These are phyloP conservation scores for Auriscalpium microsporum DNA, from an alignment of 768 basidiomycete species.

Conservation along the genomic window DNA sequence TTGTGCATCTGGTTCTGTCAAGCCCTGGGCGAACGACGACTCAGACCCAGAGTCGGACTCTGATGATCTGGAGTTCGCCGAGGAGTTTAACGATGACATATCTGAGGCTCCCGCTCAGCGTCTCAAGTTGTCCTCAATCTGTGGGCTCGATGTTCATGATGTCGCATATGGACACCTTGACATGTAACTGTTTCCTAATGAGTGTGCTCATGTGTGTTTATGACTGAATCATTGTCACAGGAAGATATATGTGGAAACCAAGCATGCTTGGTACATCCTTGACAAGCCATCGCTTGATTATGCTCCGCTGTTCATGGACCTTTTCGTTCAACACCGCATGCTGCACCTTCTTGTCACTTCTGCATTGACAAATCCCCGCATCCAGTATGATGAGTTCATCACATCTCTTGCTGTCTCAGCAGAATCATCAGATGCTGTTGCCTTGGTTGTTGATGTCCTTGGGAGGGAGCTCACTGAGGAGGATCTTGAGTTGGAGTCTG, in stretches of 20 bases:
- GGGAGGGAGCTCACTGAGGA: slow-evolving; percentile 33
- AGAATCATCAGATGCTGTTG: slow-evolving; percentile 24
- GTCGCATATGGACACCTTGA: slow-evolving; percentile 30
- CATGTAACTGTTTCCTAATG: slow-evolving; percentile 27
- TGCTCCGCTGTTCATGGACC: slow-evolving; percentile 32
- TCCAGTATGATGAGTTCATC: slow-evolving; percentile 26
- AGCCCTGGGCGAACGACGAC: slow-evolving; percentile 26
- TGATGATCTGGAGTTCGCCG: slow-evolving; percentile 15
- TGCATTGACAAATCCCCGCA: slow-evolving; percentile 1
- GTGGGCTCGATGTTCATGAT: slow-evolving; percentile 41
- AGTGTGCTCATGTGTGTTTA: not conserved
- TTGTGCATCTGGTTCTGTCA: slow-evolving; percentile 34
- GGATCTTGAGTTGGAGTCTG: slow-evolving; percentile 38
- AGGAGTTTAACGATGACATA: slow-evolving; percentile 19
- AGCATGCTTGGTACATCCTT: slow-evolving; percentile 65
- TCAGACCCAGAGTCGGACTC: slow-evolving; percentile 18
- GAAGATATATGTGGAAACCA: slow-evolving; percentile 55
- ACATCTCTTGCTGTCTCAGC: slow-evolving; percentile 24
- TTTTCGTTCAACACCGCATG: slow-evolving; percentile 43
- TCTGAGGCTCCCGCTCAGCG: slow-evolving; percentile 17
- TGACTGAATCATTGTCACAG: slow-evolving; percentile 23
- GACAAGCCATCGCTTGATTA: slow-evolving; percentile 40
- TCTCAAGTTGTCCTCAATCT: slow-evolving; percentile 34
- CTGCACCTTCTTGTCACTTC: slow-evolving; percentile 38
- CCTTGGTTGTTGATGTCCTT: slow-evolving; percentile 28